Evolutionary conservation across 164 flowering plant species (phyloP).

Genomic region (Berberis vulgaris): DNA sequence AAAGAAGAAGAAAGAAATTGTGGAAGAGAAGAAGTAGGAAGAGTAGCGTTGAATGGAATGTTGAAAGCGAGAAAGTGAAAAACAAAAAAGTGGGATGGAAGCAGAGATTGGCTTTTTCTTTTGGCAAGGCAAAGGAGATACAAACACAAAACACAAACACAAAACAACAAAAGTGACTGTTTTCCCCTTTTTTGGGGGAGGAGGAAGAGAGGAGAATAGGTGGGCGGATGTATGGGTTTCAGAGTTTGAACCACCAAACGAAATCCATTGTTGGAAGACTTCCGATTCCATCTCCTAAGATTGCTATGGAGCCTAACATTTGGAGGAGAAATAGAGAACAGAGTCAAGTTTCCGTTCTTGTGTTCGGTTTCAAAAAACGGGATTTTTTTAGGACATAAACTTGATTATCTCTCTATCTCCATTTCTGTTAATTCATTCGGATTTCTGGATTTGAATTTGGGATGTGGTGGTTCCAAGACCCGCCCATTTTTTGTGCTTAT

Average conservation of each 20-base stretch:
- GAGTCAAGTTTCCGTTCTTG: no score
- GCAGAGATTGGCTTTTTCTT: background rate
- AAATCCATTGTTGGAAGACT: background rate
- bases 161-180: background rate
- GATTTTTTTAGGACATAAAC: no score
- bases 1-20: no score
- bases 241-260: no score
- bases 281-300: background rate
- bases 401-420: no score
- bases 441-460: no score
- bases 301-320: background rate
- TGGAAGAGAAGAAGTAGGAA: no score
- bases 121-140: background rate
- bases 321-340: background rate
- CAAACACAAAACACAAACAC: no score
- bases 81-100: background rate
- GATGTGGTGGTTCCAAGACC: no score
- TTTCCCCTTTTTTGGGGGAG: background rate
- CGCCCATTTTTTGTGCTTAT: no score
- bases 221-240: background rate
- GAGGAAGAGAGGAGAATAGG: background rate
- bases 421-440: no score
- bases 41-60: background rate
- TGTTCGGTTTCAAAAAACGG: no score
- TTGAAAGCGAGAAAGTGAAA: background rate